Conservation (phyloP, 192 early-diverging fungal genomes). For the Allomyces macrogynus region DNA sequence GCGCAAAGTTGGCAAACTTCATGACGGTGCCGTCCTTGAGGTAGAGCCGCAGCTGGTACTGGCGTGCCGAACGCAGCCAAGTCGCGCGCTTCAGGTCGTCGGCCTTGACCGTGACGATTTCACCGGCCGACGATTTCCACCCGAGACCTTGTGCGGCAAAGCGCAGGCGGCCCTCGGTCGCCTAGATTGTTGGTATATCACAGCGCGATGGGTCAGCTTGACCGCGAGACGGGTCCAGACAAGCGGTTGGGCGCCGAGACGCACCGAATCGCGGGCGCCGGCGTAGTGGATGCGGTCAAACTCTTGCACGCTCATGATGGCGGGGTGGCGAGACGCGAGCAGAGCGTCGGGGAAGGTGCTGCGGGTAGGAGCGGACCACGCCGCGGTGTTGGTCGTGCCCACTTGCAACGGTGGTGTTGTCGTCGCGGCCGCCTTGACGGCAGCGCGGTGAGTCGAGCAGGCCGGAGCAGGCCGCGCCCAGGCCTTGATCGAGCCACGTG, state of each 20-base stretch:
- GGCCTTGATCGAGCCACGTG: too few relatives aligned
- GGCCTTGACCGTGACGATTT: slow-evolving; percentile 31
- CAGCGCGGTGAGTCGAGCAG: too few relatives aligned
- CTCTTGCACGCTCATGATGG: not conserved
- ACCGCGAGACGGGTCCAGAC: not conserved
- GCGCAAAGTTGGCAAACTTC: slow-evolving; percentile 78
- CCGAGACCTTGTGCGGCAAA: slow-evolving; percentile 40
- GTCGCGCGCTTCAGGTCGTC: slow-evolving; percentile 50
- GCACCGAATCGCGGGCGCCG: not conserved
- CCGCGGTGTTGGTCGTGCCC: too few relatives aligned
- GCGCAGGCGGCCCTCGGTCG: not conserved
- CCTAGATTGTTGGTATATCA: not conserved
- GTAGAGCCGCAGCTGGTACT: slow-evolving; percentile 59
- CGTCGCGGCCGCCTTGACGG: too few relatives aligned
- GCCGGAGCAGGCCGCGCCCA: too few relatives aligned
- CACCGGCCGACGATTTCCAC: slow-evolving; percentile 41
- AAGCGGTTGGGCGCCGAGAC: not conserved
- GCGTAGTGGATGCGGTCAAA: not conserved
- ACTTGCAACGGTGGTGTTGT: too few relatives aligned
- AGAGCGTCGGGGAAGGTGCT: too few relatives aligned
- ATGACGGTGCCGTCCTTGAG: slow-evolving; percentile 47
- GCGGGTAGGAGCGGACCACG: too few relatives aligned
- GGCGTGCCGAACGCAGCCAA: slow-evolving; percentile 68
- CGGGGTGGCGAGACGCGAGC: too few relatives aligned
- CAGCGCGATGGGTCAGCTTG: not conserved